A percentile compares a stretch with the other conserved stretches of the same genome.
phyloP scores from a whole-genome alignment of 345 rosid species.

The Eutrema japonicum region DNA sequence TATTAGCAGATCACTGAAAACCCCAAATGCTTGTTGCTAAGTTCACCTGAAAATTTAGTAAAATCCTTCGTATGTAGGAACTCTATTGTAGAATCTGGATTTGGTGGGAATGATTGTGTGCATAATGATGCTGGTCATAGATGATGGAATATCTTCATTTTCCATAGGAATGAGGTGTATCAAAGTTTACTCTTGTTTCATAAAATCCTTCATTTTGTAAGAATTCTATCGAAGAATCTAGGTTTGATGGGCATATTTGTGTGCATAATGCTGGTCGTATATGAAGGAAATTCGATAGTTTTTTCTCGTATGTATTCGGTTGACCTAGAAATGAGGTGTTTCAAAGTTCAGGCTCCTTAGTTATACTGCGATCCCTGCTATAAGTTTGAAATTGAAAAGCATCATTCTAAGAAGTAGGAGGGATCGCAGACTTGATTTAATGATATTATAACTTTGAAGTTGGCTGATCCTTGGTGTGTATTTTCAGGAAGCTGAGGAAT shows the following conservation, averaged over 20 bases:
- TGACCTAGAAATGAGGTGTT: conserved; percentile 2
- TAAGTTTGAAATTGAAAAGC: not conserved
- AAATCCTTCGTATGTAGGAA: not conserved
- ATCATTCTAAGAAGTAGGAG: not conserved
- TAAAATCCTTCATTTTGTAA: not conserved
- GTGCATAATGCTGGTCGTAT: not conserved
- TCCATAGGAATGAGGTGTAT: not conserved
- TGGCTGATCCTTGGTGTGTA: not conserved
- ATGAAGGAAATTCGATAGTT: not conserved
- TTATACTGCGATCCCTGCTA: not conserved
- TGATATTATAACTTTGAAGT: not conserved
- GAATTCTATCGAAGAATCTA: not conserved
- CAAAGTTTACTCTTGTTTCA: not conserved
- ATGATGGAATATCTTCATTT: conserved; percentile 2
- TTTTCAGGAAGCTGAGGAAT: conserved; percentile 81
- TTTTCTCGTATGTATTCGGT: not conserved
- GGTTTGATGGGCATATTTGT: not conserved
- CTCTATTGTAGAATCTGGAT: not conserved
- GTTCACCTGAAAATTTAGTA: not conserved
- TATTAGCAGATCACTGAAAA: not conserved
- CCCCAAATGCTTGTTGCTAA: conserved; percentile 2
- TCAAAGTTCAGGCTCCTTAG: conserved; percentile 1
- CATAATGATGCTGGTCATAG: not conserved
- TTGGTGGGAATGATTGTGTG: not conserved
- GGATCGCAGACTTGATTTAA: not conserved